Conservation (phyloP, 257 asterid species). For the Plectranthus barbatus region DNA sequence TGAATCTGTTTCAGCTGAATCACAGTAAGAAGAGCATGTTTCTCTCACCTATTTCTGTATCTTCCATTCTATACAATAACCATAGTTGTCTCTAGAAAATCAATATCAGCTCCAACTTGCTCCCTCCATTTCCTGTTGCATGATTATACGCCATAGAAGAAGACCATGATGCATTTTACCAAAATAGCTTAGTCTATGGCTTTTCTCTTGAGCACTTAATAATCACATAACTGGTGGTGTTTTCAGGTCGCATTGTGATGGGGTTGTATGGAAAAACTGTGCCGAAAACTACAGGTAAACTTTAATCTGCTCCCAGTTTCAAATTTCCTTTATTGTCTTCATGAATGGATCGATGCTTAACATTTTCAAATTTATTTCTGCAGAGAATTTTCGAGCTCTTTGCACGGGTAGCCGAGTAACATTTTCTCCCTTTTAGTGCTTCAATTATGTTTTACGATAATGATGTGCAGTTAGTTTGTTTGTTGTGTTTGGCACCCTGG, state of each 20-base stretch:
- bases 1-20: background rate
- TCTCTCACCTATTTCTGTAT: background rate
- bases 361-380: constrained; percentile 18
- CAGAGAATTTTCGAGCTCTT: constrained; percentile 96
- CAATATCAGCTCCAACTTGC: background rate
- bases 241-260: constrained; percentile 75
- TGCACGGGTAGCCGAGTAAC: constrained; percentile 91
- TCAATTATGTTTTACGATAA: constrained; percentile 3
- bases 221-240: constrained; percentile 1
- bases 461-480: constrained; percentile 8
- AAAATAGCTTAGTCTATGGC: background rate
- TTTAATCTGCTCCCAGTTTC: background rate
- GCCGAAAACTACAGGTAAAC: constrained; percentile 75
- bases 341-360: constrained; percentile 9
- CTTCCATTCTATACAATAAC: background rate
- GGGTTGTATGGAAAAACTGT: constrained; percentile 80
- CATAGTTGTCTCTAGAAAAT: background rate
- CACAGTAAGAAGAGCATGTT: background rate
- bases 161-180: background rate
- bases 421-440: constrained; percentile 30
- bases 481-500: constrained; percentile 12
- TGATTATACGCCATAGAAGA: background rate
- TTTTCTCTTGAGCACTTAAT: background rate
- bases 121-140: background rate
- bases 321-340: background rate